These are phyloP conservation scores for Solanum microdontum DNA, from an alignment of 257 asterid species.

Conservation along the genomic window DNA sequence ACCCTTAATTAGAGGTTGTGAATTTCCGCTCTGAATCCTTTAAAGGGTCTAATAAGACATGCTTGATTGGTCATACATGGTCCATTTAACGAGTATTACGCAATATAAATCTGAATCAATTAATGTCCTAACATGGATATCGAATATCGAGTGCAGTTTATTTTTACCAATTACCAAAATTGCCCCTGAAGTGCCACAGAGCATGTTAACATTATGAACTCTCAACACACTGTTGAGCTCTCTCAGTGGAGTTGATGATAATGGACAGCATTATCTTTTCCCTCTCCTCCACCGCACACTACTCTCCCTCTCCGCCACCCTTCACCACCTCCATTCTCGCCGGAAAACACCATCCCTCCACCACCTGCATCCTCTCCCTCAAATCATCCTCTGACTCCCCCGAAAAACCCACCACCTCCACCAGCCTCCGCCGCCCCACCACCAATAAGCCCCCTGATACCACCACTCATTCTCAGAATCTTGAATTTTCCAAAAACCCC, in stretches of 20 bases:
- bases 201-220: background rate
- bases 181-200: background rate
- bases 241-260: background rate
- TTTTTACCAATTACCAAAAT: background rate
- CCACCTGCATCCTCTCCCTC: constrained; percentile 21
- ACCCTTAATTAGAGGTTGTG: background rate
- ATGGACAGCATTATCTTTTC: constrained; percentile 7
- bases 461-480: constrained; percentile 15
- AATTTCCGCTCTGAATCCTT: too few species aligned
- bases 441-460: constrained; percentile 28
- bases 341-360: constrained; percentile 9
- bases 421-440: constrained; percentile 65
- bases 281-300: constrained; percentile 38
- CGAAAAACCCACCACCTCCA: constrained; percentile 6
- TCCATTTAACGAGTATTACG: background rate
- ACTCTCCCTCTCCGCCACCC: constrained; percentile 16
- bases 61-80: background rate
- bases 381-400: constrained; percentile 9
- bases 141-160: accelerated
- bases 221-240: background rate
- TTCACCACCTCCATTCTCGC: constrained; percentile 8
- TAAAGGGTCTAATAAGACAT: too few species aligned
- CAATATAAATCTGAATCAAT: background rate
- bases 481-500: constrained; percentile 48
- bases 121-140: background rate